Base-by-base conservation (phyloP, 2,329 filamentous ascomycete genomes). In the Apiospora marii region DNA sequence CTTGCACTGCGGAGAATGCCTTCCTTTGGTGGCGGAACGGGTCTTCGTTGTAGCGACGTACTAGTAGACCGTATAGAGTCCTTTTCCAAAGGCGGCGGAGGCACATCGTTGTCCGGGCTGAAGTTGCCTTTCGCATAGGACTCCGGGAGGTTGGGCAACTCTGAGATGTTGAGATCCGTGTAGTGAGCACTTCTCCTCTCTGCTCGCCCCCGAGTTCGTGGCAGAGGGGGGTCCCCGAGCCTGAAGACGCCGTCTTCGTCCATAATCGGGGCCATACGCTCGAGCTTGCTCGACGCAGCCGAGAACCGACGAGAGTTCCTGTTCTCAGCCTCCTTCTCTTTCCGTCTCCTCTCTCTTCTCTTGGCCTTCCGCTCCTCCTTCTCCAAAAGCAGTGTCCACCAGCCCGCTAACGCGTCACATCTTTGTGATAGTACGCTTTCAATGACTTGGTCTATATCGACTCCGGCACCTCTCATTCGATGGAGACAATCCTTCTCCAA, bases 381-480 rank as follows among this genome's bases (percentile, higher is more conserved):
- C 79, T 98, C 96, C 13, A 98, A 91, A 51, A 99, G 84, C 41
- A 99, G 83, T 3, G 94, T 93, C 96, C 96, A 99, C 96, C 96
- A 99, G 7, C 96, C 96, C 69, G 95, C 94, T 68, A 99, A 85
- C 7, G 92, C 89, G 82, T 99, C 96, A 79, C 96, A 98, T 75
- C 94, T 90, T 81, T 98, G 94, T 4, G 95, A 91, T 48, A 98
- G 83, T 3, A 99, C 96, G 78, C 96, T 97, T 80, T 98, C 96
- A 75, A 98, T 96, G 10, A 99, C 94, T 74, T 93, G 89, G 80
- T 99, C 96, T 73, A 97, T 96, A 79, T 98, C 94, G 34, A 98
- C 95, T 0, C 96, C 96, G 6, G 96, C 95, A 76, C 93, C 94
- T 73, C 94, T 92, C 95, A 99, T 98, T 34, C 96, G 90, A 74